Evolutionary conservation across 2,329 filamentous ascomycete species (phyloP).

Genomic region (Xylaria sp.): DNA sequence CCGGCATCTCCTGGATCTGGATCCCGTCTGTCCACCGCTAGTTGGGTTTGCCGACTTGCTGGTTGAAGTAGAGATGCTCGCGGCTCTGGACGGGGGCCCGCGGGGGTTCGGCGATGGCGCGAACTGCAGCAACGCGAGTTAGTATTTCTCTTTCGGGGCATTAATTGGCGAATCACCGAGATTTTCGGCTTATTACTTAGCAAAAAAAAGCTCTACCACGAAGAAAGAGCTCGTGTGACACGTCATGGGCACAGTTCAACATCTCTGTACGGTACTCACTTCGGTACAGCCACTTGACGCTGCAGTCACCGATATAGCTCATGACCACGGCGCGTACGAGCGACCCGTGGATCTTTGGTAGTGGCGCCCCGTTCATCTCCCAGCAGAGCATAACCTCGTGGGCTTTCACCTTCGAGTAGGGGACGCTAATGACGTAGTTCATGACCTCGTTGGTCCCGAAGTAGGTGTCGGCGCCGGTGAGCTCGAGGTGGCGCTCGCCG

Average conservation of each 20-base stretch:
- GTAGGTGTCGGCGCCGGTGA: constrained; percentile 73
- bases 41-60: constrained; percentile 71
- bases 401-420: constrained; percentile 67
- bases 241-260: too few species aligned
- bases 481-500: constrained; percentile 64
- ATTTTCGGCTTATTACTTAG: too few species aligned
- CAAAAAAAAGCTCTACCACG: too few species aligned
- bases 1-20: constrained; percentile 73
- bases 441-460: constrained; percentile 67
- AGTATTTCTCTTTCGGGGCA: too few species aligned
- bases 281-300: constrained; percentile 67
- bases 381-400: constrained; percentile 70
- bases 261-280: too few species aligned
- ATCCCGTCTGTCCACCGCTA: constrained; percentile 60
- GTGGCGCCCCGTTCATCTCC: constrained; percentile 70
- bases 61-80: constrained; percentile 71
- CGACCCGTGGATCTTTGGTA: constrained; percentile 68
- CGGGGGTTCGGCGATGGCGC: constrained; percentile 54
- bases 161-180: too few species aligned
- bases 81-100: constrained; percentile 64
- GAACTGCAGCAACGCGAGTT: constrained; percentile 63
- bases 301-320: constrained; percentile 69
- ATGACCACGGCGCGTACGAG: constrained; percentile 65
- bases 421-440: constrained; percentile 70
- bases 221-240: too few species aligned